phyloP scores from a whole-genome alignment of 192 early-diverging fungal species.

The Gamsiella multidivaricata region DNA sequence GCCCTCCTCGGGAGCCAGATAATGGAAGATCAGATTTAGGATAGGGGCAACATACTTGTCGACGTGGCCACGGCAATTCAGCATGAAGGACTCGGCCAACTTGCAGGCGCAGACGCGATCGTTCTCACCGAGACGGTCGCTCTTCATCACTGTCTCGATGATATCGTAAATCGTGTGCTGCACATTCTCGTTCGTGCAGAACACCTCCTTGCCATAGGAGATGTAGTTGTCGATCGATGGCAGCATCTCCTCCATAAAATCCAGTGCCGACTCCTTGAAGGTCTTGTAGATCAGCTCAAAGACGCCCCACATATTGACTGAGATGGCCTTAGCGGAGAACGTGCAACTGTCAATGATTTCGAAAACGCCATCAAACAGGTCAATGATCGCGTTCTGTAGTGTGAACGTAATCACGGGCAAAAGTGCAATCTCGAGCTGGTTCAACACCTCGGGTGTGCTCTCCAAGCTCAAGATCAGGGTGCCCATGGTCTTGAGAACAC shows the following conservation, averaged over 20 bases:
- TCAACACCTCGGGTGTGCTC: conserved; percentile 80
- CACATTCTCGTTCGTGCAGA: conserved; percentile 72
- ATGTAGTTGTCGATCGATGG: conserved; percentile 94
- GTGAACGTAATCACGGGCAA: conserved; percentile 83
- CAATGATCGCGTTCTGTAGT: conserved; percentile 79
- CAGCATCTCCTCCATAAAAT: conserved; percentile 92
- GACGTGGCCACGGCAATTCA: conserved; percentile 85
- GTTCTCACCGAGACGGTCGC: conserved; percentile 76
- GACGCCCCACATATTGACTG: conserved; percentile 85
- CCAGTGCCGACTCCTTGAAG: conserved; percentile 84
- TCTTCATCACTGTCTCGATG: conserved; percentile 84
- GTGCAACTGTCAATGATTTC: conserved; percentile 91
- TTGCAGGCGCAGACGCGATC: conserved; percentile 88
- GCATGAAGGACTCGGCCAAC: conserved; percentile 85
- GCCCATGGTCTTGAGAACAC: conserved; percentile 89
- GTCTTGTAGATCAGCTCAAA: conserved; percentile 81
- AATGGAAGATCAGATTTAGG: conserved; percentile 73
- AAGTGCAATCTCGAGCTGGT: conserved; percentile 82
- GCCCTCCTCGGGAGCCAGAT: conserved; percentile 67
- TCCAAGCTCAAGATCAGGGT: conserved; percentile 91
- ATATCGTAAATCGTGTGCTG: conserved; percentile 86
- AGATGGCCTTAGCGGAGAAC: conserved; percentile 85
- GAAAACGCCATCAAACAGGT: conserved; percentile 88
- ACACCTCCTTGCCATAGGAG: conserved; percentile 84
- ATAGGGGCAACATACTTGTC: conserved; percentile 83